A percentile compares a stretch with the other conserved stretches of the same genome.
Evolutionary conservation across 768 basidiomycete species (phyloP).

Genomic region (Termitomyces sp.): DNA sequence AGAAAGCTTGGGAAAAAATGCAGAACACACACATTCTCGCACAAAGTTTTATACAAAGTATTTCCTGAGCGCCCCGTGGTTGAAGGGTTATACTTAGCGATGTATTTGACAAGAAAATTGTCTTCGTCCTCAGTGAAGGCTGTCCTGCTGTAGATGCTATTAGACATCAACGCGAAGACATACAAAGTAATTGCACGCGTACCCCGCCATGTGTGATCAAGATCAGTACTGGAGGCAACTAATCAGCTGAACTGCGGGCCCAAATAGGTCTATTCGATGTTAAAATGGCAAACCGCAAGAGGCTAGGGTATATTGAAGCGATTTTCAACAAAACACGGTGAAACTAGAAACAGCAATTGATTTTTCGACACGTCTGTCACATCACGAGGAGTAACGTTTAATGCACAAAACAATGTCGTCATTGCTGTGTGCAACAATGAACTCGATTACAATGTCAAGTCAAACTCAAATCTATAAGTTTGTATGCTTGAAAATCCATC

Average conservation of each 20-base stretch:
- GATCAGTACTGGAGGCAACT: no score
- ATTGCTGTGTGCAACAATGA: not conserved
- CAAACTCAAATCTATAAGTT: not conserved
- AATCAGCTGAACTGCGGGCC: not conserved
- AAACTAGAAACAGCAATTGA: no score
- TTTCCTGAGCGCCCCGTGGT: constrained; percentile 39
- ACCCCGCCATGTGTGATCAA: constrained; percentile 7
- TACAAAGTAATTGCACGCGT: not conserved
- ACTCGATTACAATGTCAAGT: not conserved
- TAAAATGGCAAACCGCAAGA: no score
- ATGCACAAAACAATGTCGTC: not conserved
- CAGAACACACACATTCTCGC: constrained; percentile 44
- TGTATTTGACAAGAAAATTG: constrained; percentile 33
- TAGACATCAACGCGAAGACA: not conserved
- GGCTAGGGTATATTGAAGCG: not conserved
- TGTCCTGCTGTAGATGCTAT: constrained; percentile 13
- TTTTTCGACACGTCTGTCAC: constrained; percentile 4
- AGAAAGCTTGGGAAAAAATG: not conserved
- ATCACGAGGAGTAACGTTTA: constrained; percentile 5
- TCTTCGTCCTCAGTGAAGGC: constrained; percentile 37
- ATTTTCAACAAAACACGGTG: no score
- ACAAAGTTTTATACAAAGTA: constrained; percentile 35
- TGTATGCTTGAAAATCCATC: not conserved
- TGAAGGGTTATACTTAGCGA: constrained; percentile 43
- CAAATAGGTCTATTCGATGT: not conserved